phyloP scores from a whole-genome alignment of 2,329 filamentous ascomycete species.

The Pezicula radicicola region DNA sequence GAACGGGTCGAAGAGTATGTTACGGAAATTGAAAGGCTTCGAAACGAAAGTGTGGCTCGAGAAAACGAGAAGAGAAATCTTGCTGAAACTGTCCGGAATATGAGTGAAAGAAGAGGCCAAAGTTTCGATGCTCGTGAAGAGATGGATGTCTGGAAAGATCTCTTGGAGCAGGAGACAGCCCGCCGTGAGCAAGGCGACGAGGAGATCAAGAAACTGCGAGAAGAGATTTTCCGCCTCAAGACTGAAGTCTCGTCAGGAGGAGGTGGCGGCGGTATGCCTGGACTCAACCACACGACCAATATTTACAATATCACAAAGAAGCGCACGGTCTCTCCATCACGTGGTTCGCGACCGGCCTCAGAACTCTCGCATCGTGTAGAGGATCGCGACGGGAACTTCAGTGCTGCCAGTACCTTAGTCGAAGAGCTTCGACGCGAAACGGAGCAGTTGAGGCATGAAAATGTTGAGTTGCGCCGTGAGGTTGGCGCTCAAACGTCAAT shows the following conservation, averaged over 20 bases:
- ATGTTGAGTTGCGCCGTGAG: slow-evolving; percentile 86
- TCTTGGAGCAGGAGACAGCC: slow-evolving; percentile 87
- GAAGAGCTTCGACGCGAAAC: slow-evolving; percentile 70
- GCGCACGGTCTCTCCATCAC: slow-evolving; percentile 39
- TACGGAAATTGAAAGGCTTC: slow-evolving; percentile 77
- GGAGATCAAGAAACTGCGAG: slow-evolving; percentile 78
- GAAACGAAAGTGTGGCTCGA: slow-evolving; percentile 72
- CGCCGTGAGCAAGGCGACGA: slow-evolving; percentile 88
- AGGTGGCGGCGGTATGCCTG: slow-evolving; percentile 24
- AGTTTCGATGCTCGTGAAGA: slow-evolving; percentile 53
- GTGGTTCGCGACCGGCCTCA: slow-evolving; percentile 39
- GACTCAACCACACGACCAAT: slow-evolving; percentile 58
- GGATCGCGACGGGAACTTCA: slow-evolving; percentile 48
- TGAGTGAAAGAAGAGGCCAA: slow-evolving; percentile 50
- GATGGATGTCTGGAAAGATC: slow-evolving; percentile 89
- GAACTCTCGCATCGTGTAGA: slow-evolving; percentile 41
- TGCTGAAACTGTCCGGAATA: slow-evolving; percentile 72
- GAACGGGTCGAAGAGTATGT: slow-evolving; percentile 85
- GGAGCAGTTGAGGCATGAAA: slow-evolving; percentile 84
- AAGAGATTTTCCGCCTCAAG: slow-evolving; percentile 76
- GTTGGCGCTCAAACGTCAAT: slow-evolving; percentile 96
- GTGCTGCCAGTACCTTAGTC: slow-evolving; percentile 62
- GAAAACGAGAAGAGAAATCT: slow-evolving; percentile 86
- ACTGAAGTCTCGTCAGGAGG: slow-evolving; percentile 40
- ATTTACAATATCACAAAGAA: slow-evolving; percentile 64